Conservation (phyloP, 2,329 filamentous ascomycete genomes). For the Ascochyta viciae-villosae region DNA sequence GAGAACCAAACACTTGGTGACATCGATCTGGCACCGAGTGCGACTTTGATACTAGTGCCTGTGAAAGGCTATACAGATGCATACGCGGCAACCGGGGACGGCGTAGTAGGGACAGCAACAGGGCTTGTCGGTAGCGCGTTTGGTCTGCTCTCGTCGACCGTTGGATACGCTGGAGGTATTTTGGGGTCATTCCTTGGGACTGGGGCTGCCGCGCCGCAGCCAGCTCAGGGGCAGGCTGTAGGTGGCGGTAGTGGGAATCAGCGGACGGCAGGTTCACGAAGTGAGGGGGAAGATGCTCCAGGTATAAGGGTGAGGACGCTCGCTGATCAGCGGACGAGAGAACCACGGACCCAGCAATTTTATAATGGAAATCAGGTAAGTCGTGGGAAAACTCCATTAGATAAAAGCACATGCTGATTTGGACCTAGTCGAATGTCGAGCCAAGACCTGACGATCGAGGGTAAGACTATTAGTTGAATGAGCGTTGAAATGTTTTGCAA, state of each 20-base stretch:
- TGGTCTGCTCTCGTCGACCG: slow-evolving; percentile 43
- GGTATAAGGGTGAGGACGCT: slow-evolving; percentile 53
- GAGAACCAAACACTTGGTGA: slow-evolving; percentile 73
- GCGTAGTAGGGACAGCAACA: slow-evolving; percentile 40
- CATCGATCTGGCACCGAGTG: slow-evolving; percentile 77
- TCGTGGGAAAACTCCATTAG: slow-evolving; percentile 6
- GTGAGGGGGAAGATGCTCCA: slow-evolving; percentile 23
- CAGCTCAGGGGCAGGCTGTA: slow-evolving; percentile 19
- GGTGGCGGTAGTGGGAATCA: slow-evolving; percentile 18
- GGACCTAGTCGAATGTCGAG: slow-evolving; percentile 6
- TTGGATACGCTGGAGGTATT: slow-evolving; percentile 43
- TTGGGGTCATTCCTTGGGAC: slow-evolving; percentile 41
- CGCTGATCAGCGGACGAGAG: slow-evolving; percentile 58
- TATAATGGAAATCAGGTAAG: slow-evolving; percentile 92
- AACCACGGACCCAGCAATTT: slow-evolving; percentile 67
- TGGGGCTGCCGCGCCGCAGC: slow-evolving; percentile 9
- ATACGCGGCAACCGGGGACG: slow-evolving; percentile 54
- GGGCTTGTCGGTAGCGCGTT: slow-evolving; percentile 45
- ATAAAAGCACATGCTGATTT: not conserved
- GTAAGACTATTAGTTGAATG: not conserved
- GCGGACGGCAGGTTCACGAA: slow-evolving; percentile 16
- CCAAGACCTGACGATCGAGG: slow-evolving; percentile 6
- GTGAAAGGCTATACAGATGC: slow-evolving; percentile 67
- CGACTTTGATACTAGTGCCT: slow-evolving; percentile 82
- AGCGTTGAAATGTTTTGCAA: not conserved